Conservation (phyloP, 768 basidiomycete genomes). For the Tephrocybe sp. region DNA sequence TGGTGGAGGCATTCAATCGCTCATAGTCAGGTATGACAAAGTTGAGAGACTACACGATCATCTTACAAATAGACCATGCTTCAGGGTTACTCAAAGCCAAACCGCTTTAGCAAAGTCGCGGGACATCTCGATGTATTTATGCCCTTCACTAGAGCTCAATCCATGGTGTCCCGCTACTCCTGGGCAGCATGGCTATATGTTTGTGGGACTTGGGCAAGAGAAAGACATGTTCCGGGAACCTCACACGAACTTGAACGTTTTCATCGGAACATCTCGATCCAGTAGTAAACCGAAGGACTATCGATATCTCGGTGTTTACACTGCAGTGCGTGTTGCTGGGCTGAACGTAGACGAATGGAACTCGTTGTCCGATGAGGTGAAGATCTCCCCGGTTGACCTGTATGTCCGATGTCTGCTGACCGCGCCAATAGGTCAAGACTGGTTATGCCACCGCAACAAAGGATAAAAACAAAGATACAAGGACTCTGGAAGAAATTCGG, state of each 20-base stretch:
- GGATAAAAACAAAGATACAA: constrained; percentile 35
- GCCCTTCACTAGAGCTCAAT: constrained; percentile 51
- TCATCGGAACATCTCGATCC: constrained; percentile 39
- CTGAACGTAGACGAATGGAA: constrained; percentile 49
- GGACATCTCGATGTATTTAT: constrained; percentile 42
- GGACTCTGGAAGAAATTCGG: constrained; percentile 32
- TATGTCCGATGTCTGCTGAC: not conserved
- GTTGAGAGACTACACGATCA: too few relatives aligned
- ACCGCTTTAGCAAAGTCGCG: constrained; percentile 29
- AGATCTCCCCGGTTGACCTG: constrained; percentile 8
- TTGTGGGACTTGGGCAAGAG: constrained; percentile 52
- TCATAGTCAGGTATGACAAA: constrained; percentile 36
- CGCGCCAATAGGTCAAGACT: constrained; percentile 26
- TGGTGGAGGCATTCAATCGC: constrained; percentile 38
- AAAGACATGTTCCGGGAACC: constrained; percentile 38
- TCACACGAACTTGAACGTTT: constrained; percentile 41
- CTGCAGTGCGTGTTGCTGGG: constrained; percentile 38
- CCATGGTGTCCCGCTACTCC: constrained; percentile 52
- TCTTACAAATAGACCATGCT: not conserved
- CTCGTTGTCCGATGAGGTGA: constrained; percentile 38
- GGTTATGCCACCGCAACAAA: constrained; percentile 40
- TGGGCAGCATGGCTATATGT: constrained; percentile 56
- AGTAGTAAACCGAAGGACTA: constrained; percentile 29
- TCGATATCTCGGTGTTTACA: constrained; percentile 47
- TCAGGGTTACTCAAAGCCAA: constrained; percentile 27